Evolutionary conservation across 2,329 filamentous ascomycete species (phyloP).

Genomic region (Colletotrichum salicis): DNA sequence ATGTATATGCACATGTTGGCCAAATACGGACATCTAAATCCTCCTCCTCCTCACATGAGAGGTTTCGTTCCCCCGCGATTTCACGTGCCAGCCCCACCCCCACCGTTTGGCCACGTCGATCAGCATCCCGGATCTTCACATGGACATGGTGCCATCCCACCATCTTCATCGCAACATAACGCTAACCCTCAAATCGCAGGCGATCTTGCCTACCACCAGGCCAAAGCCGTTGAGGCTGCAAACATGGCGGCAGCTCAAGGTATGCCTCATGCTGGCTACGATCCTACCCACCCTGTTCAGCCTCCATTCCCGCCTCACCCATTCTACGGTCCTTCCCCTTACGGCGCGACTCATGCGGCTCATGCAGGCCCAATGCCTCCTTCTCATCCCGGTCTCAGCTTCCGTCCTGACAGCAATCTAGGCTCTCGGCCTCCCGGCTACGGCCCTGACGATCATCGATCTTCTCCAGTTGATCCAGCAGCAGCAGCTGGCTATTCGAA

Average conservation of each 20-base stretch:
- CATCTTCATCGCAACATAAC: neutral
- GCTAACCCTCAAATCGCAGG: slow-evolving; percentile 9
- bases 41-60: neutral
- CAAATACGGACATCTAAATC: neutral
- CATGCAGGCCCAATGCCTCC: neutral
- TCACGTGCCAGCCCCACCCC: neutral
- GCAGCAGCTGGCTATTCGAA: neutral
- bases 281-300: neutral
- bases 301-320: neutral
- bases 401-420: slow-evolving; percentile 5
- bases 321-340: neutral
- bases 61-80: neutral
- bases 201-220: slow-evolving; percentile 16
- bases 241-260: slow-evolving; percentile 17
- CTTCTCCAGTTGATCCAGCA: neutral
- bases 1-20: neutral
- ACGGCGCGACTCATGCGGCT: neutral
- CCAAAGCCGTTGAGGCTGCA: slow-evolving; percentile 23
- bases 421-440: neutral
- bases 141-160: slow-evolving; percentile 2
- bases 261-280: neutral
- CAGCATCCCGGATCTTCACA: neutral
- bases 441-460: neutral
- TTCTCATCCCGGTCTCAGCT: slow-evolving; percentile 1
- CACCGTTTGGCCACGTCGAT: neutral